A percentile compares a stretch with the other conserved stretches of the same genome.
Conservation (phyloP, 768 basidiomycete species). For the Boletellus ananiceps region DNA sequence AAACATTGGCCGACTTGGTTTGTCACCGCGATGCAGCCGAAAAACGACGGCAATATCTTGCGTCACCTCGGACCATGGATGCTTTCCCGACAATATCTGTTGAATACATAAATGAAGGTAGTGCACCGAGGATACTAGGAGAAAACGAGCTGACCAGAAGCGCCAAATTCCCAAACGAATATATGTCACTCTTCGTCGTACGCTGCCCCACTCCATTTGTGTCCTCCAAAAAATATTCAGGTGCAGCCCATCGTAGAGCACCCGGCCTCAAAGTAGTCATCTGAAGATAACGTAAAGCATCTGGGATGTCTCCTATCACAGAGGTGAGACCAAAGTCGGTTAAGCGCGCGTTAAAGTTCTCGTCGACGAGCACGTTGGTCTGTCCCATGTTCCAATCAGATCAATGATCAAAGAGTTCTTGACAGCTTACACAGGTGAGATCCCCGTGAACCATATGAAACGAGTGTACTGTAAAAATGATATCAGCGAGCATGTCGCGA, state of each 20-base stretch:
- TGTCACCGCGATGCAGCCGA: background rate
- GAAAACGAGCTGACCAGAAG: constrained; percentile 17
- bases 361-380: constrained; percentile 11
- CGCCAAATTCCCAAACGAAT: constrained; percentile 26
- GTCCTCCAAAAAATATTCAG: constrained; percentile 21
- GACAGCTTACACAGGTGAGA: constrained; percentile 6
- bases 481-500: background rate
- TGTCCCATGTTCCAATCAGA: background rate
- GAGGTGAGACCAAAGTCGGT: constrained; percentile 42
- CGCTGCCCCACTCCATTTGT: constrained; percentile 6
- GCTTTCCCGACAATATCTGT: constrained; percentile 19
- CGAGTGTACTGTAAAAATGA: constrained; percentile 5
- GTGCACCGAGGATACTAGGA: too few species aligned
- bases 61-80: constrained; percentile 3
- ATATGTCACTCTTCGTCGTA: constrained; percentile 11
- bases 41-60: constrained; percentile 7
- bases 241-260: constrained; percentile 43
- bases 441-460: constrained; percentile 11
- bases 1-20: background rate
- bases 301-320: constrained; percentile 1
- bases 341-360: constrained; percentile 31
- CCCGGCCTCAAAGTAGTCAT: constrained; percentile 29
- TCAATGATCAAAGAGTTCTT: background rate
- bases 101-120: background rate
- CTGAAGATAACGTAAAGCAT: background rate